Percentiles rank a stretch among this genome's conserved stretches.
These are phyloP conservation scores for Trichaptum fuscoviolaceum DNA, from an alignment of 768 basidiomycete species.

Conservation along the genomic window DNA sequence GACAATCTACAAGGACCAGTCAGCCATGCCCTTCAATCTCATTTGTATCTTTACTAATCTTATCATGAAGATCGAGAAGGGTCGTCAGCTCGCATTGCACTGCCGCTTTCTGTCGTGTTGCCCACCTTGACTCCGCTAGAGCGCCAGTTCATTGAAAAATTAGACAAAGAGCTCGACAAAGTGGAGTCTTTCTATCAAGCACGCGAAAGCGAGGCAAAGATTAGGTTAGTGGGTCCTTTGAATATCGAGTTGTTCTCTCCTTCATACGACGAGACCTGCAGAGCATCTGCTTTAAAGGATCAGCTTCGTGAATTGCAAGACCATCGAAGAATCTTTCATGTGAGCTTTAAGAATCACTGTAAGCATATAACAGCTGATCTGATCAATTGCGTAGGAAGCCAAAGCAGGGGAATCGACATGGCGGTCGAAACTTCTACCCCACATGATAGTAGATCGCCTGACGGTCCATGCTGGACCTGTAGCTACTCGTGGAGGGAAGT, in stretches of 20 bases:
- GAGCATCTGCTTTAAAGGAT: conserved; percentile 38
- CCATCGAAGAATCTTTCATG: conserved; percentile 58
- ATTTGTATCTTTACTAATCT: background rate
- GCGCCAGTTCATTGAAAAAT: conserved; percentile 64
- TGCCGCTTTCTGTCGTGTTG: conserved; percentile 44
- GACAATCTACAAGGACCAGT: background rate
- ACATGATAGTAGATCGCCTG: background rate
- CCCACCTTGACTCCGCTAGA: conserved; percentile 56
- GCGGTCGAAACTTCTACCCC: background rate
- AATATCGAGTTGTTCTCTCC: background rate
- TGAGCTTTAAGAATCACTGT: conserved; percentile 22
- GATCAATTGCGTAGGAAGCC: background rate
- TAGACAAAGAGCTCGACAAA: conserved; percentile 80
- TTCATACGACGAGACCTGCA: conserved; percentile 7
- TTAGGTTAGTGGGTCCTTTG: conserved; percentile 3
- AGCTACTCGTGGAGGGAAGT: background rate
- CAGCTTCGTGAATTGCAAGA: conserved; percentile 74
- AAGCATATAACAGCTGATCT: background rate
- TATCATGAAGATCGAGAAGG: background rate
- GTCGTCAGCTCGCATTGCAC: background rate
- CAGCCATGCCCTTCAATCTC: background rate
- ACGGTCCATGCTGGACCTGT: background rate
- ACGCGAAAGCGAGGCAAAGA: conserved; percentile 53
- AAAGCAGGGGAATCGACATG: background rate
- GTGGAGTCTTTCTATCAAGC: conserved; percentile 78